A percentile compares a stretch with the other conserved stretches of the same genome.
Evolutionary conservation across 2,329 filamentous ascomycete genomes (phyloP).

Genomic region (Mycosphaerella arachidis): DNA sequence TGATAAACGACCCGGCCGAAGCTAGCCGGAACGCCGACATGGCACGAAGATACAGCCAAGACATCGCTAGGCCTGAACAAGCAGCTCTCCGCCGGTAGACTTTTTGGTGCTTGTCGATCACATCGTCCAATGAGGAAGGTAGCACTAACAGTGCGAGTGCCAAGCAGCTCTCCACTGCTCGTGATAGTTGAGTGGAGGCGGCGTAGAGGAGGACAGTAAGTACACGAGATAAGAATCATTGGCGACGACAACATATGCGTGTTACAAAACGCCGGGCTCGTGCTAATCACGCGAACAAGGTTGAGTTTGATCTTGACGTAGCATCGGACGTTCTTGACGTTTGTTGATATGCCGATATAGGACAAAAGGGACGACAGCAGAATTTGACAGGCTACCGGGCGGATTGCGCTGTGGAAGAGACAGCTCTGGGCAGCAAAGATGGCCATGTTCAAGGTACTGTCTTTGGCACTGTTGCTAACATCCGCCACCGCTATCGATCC

Average conservation of each 20-base stretch:
- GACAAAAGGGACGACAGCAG: not conserved
- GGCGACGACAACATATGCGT: not conserved
- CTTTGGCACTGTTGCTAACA: conserved; percentile 7
- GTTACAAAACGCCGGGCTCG: no score
- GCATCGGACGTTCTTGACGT: no score
- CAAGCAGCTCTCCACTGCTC: not conserved
- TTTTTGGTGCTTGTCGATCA: not conserved
- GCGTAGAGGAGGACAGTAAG: not conserved
- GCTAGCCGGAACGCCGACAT: not conserved
- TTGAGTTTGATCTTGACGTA: no score
- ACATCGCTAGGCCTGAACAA: not conserved
- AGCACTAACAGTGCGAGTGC: not conserved
- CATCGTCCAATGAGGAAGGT: conserved; percentile 1
- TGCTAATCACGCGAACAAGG: no score
- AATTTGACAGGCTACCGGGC: not conserved
- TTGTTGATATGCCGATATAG: no score
- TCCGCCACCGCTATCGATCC: conserved; percentile 16
- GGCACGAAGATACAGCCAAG: not conserved
- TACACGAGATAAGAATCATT: not conserved
- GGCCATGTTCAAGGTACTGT: conserved; percentile 8
- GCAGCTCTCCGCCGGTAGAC: not conserved
- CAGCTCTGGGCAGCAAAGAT: not conserved
- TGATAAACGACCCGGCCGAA: not conserved
- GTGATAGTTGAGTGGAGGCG: not conserved
- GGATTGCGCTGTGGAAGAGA: not conserved